A percentile compares a stretch with the other conserved stretches of the same genome.
phyloP scores from a whole-genome alignment of 1,284 basidiomycete genomes.

The Cryptococcus sp. region DNA sequence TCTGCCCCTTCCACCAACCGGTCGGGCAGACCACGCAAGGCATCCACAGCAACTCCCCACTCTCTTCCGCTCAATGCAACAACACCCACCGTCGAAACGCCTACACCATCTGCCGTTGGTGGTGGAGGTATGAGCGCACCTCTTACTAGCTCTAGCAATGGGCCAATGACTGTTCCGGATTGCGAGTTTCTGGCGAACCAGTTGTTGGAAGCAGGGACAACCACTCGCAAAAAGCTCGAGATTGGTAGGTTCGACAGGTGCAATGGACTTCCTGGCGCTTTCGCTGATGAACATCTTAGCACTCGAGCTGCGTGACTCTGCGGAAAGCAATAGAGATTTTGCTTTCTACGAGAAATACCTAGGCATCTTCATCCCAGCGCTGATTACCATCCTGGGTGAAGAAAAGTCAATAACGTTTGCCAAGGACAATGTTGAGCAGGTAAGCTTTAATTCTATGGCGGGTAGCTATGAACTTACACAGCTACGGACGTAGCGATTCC shows the following conservation, averaged over 20 bases:
- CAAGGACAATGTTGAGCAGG: constrained; percentile 75
- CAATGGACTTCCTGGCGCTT: neutral
- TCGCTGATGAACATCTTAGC: constrained; percentile 53
- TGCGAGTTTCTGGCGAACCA: constrained; percentile 48
- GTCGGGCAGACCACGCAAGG: constrained; percentile 39
- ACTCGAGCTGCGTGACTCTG: constrained; percentile 79
- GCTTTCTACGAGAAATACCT: constrained; percentile 68
- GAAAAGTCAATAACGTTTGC: constrained; percentile 71
- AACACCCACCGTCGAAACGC: constrained; percentile 30
- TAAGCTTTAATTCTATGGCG: constrained; percentile 25
- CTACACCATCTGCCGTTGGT: constrained; percentile 32
- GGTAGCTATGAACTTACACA: constrained; percentile 2
- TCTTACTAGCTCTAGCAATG: constrained; percentile 29
- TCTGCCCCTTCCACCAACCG: constrained; percentile 19
- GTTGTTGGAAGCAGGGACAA: constrained; percentile 34
- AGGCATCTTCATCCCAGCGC: constrained; percentile 66
- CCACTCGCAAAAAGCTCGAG: constrained; percentile 21
- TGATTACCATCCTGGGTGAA: constrained; percentile 74
- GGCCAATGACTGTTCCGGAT: constrained; percentile 43
- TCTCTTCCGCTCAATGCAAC: constrained; percentile 6
- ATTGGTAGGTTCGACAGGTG: constrained; percentile 4
- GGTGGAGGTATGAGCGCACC: constrained; percentile 33
- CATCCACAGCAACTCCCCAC: constrained; percentile 37
- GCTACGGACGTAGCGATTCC: constrained; percentile 62
- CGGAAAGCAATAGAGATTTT: constrained; percentile 78